These are phyloP conservation scores for Rhodocollybia butyracea DNA, from an alignment of 768 basidiomycete species.

Conservation along the genomic window DNA sequence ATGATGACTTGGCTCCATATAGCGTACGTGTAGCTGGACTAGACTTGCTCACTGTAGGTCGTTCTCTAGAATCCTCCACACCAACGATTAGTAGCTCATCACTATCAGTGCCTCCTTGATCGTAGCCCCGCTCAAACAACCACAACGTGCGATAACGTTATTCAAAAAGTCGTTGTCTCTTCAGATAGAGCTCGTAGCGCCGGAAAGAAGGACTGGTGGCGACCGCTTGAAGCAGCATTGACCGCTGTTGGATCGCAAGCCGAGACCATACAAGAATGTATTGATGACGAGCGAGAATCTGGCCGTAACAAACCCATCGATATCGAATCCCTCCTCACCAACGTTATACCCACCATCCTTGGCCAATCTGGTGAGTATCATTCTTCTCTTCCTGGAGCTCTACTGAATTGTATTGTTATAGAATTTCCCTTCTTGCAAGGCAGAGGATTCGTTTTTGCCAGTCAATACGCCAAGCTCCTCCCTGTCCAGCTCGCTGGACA, in stretches of 20 bases:
- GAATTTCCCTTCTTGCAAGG: slow-evolving; percentile 94
- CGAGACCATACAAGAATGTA: slow-evolving; percentile 68
- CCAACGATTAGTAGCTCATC: not conserved
- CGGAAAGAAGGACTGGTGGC: slow-evolving; percentile 81
- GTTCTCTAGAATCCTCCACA: not conserved
- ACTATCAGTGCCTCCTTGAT: slow-evolving; percentile 55
- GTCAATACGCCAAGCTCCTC: slow-evolving; percentile 76
- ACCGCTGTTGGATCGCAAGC: slow-evolving; percentile 80
- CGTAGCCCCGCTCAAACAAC: slow-evolving; percentile 49
- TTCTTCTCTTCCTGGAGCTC: not conserved
- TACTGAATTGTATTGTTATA: slow-evolving; percentile 23
- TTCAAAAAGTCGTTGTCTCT: slow-evolving; percentile 52
- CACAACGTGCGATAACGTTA: slow-evolving; percentile 47
- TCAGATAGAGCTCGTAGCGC: slow-evolving; percentile 53
- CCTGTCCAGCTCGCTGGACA: slow-evolving; percentile 73
- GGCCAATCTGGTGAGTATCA: slow-evolving; percentile 57
- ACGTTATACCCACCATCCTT: slow-evolving; percentile 77
- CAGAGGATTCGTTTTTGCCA: slow-evolving; percentile 91
- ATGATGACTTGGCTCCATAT: slow-evolving; percentile 83
- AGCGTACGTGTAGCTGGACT: slow-evolving; percentile 82
- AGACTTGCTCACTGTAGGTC: slow-evolving; percentile 71
- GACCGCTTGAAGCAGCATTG: slow-evolving; percentile 80
- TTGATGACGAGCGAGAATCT: slow-evolving; percentile 72
- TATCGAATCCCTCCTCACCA: slow-evolving; percentile 68
- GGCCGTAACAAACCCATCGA: slow-evolving; percentile 69